Base-by-base conservation (phyloP, 306 rosid species). In the Cercis canadensis region DNA sequence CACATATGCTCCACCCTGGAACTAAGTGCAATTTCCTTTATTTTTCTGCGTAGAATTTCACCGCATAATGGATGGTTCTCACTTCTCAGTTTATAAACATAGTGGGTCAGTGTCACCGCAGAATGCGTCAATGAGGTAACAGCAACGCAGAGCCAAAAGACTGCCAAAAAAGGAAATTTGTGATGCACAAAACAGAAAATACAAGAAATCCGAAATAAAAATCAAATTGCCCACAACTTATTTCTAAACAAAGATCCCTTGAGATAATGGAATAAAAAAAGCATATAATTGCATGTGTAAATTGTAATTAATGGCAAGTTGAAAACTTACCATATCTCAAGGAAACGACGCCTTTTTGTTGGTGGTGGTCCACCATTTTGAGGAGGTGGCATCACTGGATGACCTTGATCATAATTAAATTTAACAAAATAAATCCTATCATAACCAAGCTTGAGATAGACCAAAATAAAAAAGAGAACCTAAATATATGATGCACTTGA, bases 341-440 rank as follows among this genome's bases (percentile, higher is more conserved):
- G 92, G 81, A 90, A 92, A 47, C 96, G 88, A 49, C 83, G 7
- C 4, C 81, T 61, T 58, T 87, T 84, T 63, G 70, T 79, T 40
- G 83, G 97, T 7, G 86, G 90, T 36, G 86, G 75, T 80, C 89
- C 87, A 76, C 86, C 92, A 78, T 86, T 83, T 7, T 91, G 96
- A 13, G 98, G 98, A 15, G 96, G 97, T 60, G 97, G 97, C 96
- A 83, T 64, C 56, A 92, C 96, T 0, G 98, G 97, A 57, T 92
- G 98, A 57, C 92, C 98, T 83, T 88, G 96, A 78, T 92, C n/a
- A n/a, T n/a, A n/a, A n/a, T n/a, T n/a, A n/a, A n/a, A n/a, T n/a
- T n/a, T n/a, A n/a, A n/a, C n/a, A n/a, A n/a, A n/a, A n/a, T n/a
- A n/a, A n/a, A n/a, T n/a, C n/a, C n/a, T n/a, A n/a, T n/a, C n/a